phyloP scores from a whole-genome alignment of 2,329 filamentous ascomycete genomes.

The Sclerotinia trifoliorum region DNA sequence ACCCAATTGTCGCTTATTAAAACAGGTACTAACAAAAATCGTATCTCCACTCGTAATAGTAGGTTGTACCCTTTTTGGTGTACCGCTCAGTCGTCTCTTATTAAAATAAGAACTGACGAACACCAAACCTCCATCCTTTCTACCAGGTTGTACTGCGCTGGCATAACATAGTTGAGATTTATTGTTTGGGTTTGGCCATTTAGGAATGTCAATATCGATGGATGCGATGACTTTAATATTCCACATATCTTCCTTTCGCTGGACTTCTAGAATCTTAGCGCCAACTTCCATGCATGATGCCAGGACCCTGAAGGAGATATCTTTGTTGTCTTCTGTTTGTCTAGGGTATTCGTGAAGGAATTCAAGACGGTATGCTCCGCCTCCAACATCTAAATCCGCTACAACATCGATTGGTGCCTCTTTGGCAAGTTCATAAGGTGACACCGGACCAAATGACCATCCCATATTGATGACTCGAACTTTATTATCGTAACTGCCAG shows the following conservation, averaged over 20 bases:
- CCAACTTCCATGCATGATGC: slow-evolving; percentile 96
- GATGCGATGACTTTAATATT: slow-evolving; percentile 54
- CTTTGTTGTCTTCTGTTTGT: slow-evolving; percentile 19
- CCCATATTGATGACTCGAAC: slow-evolving; percentile 63
- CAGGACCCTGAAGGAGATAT: slow-evolving; percentile 54
- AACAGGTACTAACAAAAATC: slow-evolving; percentile 68
- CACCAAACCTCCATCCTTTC: slow-evolving; percentile 19
- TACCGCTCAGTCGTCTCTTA: slow-evolving; percentile 17
- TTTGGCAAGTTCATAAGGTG: background rate
- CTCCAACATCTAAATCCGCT: slow-evolving; percentile 56
- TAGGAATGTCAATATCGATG: background rate
- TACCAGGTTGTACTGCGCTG: slow-evolving; percentile 61
- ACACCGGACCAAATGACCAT: background rate
- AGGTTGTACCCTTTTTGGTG: background rate
- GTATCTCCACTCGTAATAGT: slow-evolving; percentile 28
- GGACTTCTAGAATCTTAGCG: slow-evolving; percentile 59
- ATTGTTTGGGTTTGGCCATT: slow-evolving; percentile 52
- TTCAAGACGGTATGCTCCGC: slow-evolving; percentile 88
- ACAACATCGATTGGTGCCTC: slow-evolving; percentile 42
- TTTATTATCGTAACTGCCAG: slow-evolving; percentile 88
- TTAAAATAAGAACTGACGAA: slow-evolving; percentile 20
- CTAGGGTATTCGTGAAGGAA: slow-evolving; percentile 45
- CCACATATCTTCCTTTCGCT: slow-evolving; percentile 49
- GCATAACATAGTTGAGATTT: slow-evolving; percentile 94
- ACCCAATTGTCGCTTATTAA: slow-evolving; percentile 71